Evolutionary conservation across 495 filamentous ascomycete genomes (phyloP).

Genomic region (Evansstolkia leycettana): DNA sequence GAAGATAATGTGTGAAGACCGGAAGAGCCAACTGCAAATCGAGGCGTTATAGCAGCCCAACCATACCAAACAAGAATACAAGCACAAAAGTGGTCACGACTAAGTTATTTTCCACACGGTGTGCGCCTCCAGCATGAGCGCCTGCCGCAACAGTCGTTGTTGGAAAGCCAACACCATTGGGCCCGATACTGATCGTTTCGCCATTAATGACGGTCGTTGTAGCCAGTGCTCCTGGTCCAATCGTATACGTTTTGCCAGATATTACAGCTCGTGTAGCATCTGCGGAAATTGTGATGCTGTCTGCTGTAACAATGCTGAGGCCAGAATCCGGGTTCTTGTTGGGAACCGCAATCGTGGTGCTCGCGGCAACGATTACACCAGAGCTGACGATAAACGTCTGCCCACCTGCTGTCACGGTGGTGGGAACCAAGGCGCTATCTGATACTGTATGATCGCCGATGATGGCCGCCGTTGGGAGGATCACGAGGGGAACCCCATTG

Average conservation of each 20-base stretch:
- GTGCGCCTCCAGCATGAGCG: too few relatives aligned
- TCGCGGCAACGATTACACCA: conserved; percentile 4
- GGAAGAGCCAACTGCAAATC: too few relatives aligned
- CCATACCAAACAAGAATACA: too few relatives aligned
- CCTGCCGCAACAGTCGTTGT: conserved; percentile 25
- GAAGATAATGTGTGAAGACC: too few relatives aligned
- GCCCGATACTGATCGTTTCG: conserved; percentile 34
- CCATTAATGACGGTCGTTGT: conserved; percentile 28
- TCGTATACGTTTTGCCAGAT: conserved; percentile 30
- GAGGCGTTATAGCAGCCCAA: too few relatives aligned
- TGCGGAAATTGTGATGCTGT: conserved; percentile 22
- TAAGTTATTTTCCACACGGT: too few relatives aligned
- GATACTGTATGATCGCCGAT: conserved; percentile 8
- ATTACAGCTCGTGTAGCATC: conserved; percentile 30
- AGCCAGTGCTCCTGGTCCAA: conserved; percentile 14
- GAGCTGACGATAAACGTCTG: conserved; percentile 9
- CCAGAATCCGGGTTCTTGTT: neutral
- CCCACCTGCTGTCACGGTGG: conserved; percentile 6
- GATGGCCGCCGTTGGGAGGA: conserved; percentile 5
- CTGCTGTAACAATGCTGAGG: conserved; percentile 4
- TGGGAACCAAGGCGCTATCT: neutral
- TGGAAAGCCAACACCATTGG: conserved; percentile 25
- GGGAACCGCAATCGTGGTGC: conserved; percentile 8
- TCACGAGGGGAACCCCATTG: conserved; percentile 5
- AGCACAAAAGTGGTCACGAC: too few relatives aligned